These are phyloP conservation scores for Strobilomyces dryophilus DNA, from an alignment of 768 basidiomycete species.

Conservation along the genomic window DNA sequence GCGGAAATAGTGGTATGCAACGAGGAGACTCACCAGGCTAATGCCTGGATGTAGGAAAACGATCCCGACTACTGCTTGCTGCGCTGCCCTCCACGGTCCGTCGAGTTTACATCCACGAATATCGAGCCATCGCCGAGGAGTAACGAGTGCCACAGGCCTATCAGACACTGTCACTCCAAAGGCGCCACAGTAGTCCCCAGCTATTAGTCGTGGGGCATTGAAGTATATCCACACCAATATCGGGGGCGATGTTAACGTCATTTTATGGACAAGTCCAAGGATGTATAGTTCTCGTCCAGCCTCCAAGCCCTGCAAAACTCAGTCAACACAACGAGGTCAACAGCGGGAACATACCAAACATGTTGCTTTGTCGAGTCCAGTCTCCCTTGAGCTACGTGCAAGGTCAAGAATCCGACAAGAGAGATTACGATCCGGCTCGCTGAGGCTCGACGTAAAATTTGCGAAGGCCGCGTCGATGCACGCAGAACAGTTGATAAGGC, in stretches of 20 bases:
- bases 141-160: constrained; percentile 40
- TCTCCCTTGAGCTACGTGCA: constrained; percentile 13
- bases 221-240: constrained; percentile 71
- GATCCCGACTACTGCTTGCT: constrained; percentile 62
- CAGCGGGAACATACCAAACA: constrained; percentile 29
- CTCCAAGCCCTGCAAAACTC: constrained; percentile 10
- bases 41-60: constrained; percentile 72
- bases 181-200: constrained; percentile 42
- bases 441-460: constrained; percentile 18
- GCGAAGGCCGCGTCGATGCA: constrained; percentile 27
- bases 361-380: constrained; percentile 27
- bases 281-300: constrained; percentile 19
- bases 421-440: constrained; percentile 17
- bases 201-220: constrained; percentile 49
- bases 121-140: constrained; percentile 77
- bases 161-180: constrained; percentile 59
- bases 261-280: constrained; percentile 34
- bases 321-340: constrained; percentile 1
- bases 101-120: constrained; percentile 56
- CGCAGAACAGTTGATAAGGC: constrained; percentile 30
- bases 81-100: constrained; percentile 69
- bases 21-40: constrained; percentile 49
- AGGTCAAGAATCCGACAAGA: constrained; percentile 14
- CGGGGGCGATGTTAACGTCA: constrained; percentile 48
- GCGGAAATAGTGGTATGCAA: constrained; percentile 3